Conservation (phyloP, 1,139 yeast genomes). For the Saccharomyces hybrid region DNA sequence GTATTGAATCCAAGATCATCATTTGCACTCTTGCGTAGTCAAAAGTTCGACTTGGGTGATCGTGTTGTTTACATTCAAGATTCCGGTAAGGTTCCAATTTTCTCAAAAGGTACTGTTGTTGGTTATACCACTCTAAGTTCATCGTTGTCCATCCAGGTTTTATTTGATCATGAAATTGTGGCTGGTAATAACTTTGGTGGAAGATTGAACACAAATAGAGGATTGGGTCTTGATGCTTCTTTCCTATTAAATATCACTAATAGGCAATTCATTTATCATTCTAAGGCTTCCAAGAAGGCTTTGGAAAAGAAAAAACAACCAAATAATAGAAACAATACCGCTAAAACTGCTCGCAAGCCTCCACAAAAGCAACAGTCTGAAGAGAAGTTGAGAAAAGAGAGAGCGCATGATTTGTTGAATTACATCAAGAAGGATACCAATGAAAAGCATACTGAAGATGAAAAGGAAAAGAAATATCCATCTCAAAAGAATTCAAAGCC, state of each 20-base stretch:
- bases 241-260: constrained; percentile 69
- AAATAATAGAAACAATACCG: constrained; percentile 6
- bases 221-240: constrained; percentile 74
- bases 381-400: constrained; percentile 15
- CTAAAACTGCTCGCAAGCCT: constrained; percentile 6
- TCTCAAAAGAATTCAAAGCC: constrained; percentile 2
- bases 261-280: constrained; percentile 68
- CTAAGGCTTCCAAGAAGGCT: constrained; percentile 50
- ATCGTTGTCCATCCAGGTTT: constrained; percentile 48
- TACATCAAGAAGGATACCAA: constrained; percentile 18
- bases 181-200: constrained; percentile 81
- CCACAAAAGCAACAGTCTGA: constrained; percentile 7
- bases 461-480: not conserved
- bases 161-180: constrained; percentile 76
- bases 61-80: constrained; percentile 80
- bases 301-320: constrained; percentile 14
- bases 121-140: constrained; percentile 63
- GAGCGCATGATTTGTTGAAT: constrained; percentile 26
- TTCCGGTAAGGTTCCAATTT: constrained; percentile 83
- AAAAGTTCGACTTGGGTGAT: constrained; percentile 79
- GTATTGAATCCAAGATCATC: constrained; percentile 71
- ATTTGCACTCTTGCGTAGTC: constrained; percentile 62
- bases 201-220: constrained; percentile 68
- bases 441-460: constrained; percentile 10
- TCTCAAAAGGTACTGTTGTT: constrained; percentile 84